phyloP scores from a whole-genome alignment of 495 filamentous ascomycete genomes.

The Peziza echinospora region DNA sequence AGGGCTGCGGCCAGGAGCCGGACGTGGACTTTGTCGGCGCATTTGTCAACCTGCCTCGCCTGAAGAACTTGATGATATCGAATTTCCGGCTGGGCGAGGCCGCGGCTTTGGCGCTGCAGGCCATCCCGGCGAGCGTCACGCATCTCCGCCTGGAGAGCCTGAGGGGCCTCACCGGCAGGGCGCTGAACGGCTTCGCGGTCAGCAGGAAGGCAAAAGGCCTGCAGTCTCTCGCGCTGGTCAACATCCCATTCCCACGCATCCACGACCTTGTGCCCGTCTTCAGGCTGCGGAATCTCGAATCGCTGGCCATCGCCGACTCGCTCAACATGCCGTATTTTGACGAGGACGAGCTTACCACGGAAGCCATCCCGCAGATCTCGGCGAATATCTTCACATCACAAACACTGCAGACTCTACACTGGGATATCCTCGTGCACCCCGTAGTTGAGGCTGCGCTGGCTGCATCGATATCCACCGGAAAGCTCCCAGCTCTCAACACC shows the following conservation, averaged over 20 bases:
- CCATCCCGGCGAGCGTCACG: constrained; percentile 42
- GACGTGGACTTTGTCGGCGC: constrained; percentile 45
- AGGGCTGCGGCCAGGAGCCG: constrained; percentile 44
- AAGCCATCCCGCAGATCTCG: constrained; percentile 3
- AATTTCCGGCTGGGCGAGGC: constrained; percentile 51
- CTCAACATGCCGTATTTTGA: constrained; percentile 37
- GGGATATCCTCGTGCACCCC: constrained; percentile 42
- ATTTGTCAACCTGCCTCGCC: constrained; percentile 41
- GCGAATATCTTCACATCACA: constrained; percentile 47
- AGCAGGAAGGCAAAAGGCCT: constrained; percentile 34
- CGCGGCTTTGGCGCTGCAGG: constrained; percentile 44
- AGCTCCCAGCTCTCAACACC: not conserved
- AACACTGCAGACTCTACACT: constrained; percentile 48
- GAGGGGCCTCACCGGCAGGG: constrained; percentile 51
- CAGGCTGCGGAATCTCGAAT: constrained; percentile 37
- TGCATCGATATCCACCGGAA: not conserved
- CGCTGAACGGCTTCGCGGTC: constrained; percentile 51
- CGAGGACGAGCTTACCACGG: constrained; percentile 15
- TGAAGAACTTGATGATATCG: constrained; percentile 55
- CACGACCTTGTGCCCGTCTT: constrained; percentile 56
- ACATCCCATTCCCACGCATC: constrained; percentile 43
- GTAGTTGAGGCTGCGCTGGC: not conserved
- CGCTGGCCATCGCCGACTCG: constrained; percentile 47
- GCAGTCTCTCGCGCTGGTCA: constrained; percentile 38
- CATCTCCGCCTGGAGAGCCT: constrained; percentile 57